These are phyloP conservation scores for Phlyctochytrium planicorne DNA, from an alignment of 192 early-diverging fungal species.

Conservation along the genomic window DNA sequence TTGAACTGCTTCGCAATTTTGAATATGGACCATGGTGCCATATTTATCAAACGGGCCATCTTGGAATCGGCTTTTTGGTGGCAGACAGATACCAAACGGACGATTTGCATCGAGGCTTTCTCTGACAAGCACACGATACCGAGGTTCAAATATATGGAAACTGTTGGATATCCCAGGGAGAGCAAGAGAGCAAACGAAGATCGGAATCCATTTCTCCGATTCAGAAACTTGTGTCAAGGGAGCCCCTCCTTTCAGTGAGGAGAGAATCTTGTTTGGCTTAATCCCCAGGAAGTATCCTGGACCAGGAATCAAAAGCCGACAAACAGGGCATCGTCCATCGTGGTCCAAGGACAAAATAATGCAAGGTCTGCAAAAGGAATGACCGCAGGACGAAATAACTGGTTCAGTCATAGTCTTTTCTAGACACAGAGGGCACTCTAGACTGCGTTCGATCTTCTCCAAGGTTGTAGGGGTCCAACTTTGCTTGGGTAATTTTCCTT, in stretches of 20 bases:
- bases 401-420: slow-evolving; percentile 53
- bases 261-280: slow-evolving; percentile 1
- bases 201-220: slow-evolving; percentile 15
- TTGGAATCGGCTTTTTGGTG: neutral
- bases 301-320: slow-evolving; percentile 15
- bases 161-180: slow-evolving; percentile 10
- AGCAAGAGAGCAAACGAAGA: slow-evolving; percentile 28
- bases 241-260: neutral
- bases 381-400: slow-evolving; percentile 64
- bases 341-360: slow-evolving; percentile 58
- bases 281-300: slow-evolving; percentile 17
- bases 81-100: slow-evolving; percentile 15
- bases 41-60: neutral
- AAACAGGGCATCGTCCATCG: slow-evolving; percentile 36
- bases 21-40: neutral
- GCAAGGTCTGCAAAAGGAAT: slow-evolving; percentile 64
- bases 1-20: neutral
- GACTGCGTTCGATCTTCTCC: slow-evolving; percentile 36
- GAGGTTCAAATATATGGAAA: slow-evolving; percentile 33
- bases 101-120: slow-evolving; percentile 12
- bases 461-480: neutral
- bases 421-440: slow-evolving; percentile 65
- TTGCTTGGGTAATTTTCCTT: too few species aligned
- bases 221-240: neutral
- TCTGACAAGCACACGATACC: slow-evolving; percentile 27